These are phyloP conservation scores for Ustilago crameri DNA, from an alignment of 1,284 basidiomycete genomes.

Conservation along the genomic window DNA sequence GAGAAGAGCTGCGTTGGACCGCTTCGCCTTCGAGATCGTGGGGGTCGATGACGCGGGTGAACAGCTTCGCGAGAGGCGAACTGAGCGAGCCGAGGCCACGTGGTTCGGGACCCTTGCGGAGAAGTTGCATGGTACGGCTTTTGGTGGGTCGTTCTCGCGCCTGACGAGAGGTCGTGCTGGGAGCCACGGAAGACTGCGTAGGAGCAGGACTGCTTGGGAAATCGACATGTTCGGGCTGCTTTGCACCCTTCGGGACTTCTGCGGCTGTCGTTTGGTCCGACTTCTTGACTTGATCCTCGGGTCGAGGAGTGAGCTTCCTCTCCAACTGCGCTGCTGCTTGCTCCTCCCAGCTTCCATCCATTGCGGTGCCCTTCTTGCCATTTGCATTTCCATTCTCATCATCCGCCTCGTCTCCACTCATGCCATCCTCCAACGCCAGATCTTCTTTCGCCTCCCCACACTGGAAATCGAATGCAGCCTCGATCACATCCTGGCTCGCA, in stretches of 20 bases:
- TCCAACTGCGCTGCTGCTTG: slow-evolving; percentile 19
- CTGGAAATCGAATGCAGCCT: slow-evolving; percentile 43
- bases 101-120: slow-evolving; percentile 25
- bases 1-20: slow-evolving; percentile 7
- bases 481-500: slow-evolving; percentile 39
- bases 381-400: slow-evolving; percentile 11
- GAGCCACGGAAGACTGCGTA: slow-evolving; percentile 27
- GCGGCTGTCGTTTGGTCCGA: background rate
- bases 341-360: slow-evolving; percentile 35
- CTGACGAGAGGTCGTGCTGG: slow-evolving; percentile 23
- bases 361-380: background rate
- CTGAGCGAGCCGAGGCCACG: slow-evolving; percentile 40
- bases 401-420: slow-evolving; percentile 23
- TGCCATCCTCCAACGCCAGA: slow-evolving; percentile 15
- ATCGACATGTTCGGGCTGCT: background rate
- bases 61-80: slow-evolving; percentile 43
- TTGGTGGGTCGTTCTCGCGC: slow-evolving; percentile 8
- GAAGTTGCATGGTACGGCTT: slow-evolving; percentile 17
- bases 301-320: slow-evolving; percentile 10
- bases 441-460: slow-evolving; percentile 25
- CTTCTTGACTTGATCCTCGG: slow-evolving; percentile 1
- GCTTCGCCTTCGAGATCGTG: slow-evolving; percentile 5
- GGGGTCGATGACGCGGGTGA: slow-evolving; percentile 29
- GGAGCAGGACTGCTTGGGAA: background rate
- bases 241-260: background rate